Evolutionary conservation across 768 basidiomycete genomes (phyloP), one percentile per base, ranked within the genome.

Genomic region (Daedalea quercina): DNA sequence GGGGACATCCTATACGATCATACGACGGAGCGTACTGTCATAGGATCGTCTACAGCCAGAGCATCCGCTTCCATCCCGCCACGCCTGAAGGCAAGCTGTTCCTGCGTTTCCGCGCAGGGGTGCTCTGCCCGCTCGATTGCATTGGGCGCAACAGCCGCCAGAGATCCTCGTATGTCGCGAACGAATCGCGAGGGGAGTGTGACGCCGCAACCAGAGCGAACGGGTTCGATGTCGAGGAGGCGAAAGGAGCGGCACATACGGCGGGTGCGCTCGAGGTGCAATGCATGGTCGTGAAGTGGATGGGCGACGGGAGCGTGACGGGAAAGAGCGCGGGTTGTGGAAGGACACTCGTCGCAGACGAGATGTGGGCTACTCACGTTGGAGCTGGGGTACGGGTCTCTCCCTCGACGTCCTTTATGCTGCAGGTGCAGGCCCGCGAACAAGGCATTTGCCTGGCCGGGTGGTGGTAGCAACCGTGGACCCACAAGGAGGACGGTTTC

Each of bases 81-180:
- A 22, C 24, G 17, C 20, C 34, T 9, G 52, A 53, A 11, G 46
- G 34, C 15, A 22, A 46, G 45, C 44, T 46, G 45, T 51, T 54
- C 26, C 53, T 47, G 34, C 54, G 51, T 54, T 54, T 60, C 50
- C 51, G 22, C 15, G 19, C 43, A 15, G 37, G 37, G n/a, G 40
- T n/a, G 8, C 37, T 28, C 37, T 49, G 52, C 24, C 52, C 57
- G 55, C 47, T 52, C 40, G 57, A 52, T 15, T 6, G 17, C 37
- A 19, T 6, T 31, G 55, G 51, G 45, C 55, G 53, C 43, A 60
- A 53, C 45, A 55, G 53, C 45, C 56, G 57, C 35, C 60, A 44
- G 25, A 57, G 54, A 41, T 60, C 60, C 51, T 58, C 60, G 53
- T 60, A 60, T 47, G 51, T 55, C 44, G 47, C 43, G 40, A 58